These are phyloP conservation scores for Penstemon eatonii DNA, from an alignment of 257 asterid species.

Conservation along the genomic window DNA sequence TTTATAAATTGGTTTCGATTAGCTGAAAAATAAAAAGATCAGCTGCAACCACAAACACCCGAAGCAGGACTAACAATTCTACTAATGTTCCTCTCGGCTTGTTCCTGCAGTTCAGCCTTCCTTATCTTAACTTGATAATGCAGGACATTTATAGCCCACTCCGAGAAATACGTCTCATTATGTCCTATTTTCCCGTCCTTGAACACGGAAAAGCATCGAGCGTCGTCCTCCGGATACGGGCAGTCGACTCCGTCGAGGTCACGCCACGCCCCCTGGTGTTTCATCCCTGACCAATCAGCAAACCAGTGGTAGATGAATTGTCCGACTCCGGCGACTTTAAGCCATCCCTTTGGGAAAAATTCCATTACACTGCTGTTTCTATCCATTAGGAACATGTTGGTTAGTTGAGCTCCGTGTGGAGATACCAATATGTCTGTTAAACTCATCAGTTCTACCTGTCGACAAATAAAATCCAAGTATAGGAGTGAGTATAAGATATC, in stretches of 20 bases:
- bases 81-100: not conserved
- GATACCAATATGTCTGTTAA: slow-evolving; percentile 54
- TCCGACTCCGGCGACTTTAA: slow-evolving; percentile 65
- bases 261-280: slow-evolving; percentile 72
- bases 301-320: slow-evolving; percentile 73
- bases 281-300: slow-evolving; percentile 78
- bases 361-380: slow-evolving; percentile 70
- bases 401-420: slow-evolving; percentile 75
- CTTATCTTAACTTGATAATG: slow-evolving; percentile 23
- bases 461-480: not conserved
- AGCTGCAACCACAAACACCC: slow-evolving; percentile 40
- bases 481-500: too few species aligned
- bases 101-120: slow-evolving; percentile 3
- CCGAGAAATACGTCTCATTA: slow-evolving; percentile 49
- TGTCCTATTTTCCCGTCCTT: slow-evolving; percentile 55
- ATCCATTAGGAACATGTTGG: slow-evolving; percentile 68
- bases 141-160: slow-evolving; percentile 56
- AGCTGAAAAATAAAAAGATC: not conserved
- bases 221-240: slow-evolving; percentile 47
- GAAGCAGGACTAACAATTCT: slow-evolving; percentile 13
- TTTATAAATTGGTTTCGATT: too few species aligned
- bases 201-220: slow-evolving; percentile 55
- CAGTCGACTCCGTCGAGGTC: slow-evolving; percentile 58
- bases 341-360: slow-evolving; percentile 75
- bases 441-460: slow-evolving; percentile 65